Conservation (phyloP, 208 protist genomes). For the Acanthamoeba sp. region DNA sequence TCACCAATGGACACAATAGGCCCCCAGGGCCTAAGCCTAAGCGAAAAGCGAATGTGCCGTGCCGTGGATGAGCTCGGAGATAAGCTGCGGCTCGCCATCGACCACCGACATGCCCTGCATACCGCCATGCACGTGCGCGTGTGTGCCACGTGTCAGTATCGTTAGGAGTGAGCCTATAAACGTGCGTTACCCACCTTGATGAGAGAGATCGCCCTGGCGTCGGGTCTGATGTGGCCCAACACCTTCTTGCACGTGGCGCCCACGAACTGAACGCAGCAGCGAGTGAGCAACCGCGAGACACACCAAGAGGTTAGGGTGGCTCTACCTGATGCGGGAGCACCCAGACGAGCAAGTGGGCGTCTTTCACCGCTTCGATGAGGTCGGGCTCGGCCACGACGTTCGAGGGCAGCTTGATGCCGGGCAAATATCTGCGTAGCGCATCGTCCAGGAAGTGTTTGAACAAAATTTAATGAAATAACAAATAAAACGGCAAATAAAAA, state of each 20-base stretch:
- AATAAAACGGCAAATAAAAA: too few species aligned
- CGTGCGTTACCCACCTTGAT: slow-evolving; percentile 86
- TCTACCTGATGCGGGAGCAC: slow-evolving; percentile 88
- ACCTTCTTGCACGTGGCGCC: slow-evolving; percentile 70
- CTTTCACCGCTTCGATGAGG: slow-evolving; percentile 76
- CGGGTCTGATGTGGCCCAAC: slow-evolving; percentile 44
- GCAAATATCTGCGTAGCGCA: slow-evolving; percentile 73
- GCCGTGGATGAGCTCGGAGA: slow-evolving; percentile 61
- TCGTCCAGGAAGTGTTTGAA: too few species aligned
- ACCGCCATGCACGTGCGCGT: too few species aligned
- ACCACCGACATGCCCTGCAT: slow-evolving; percentile 78
- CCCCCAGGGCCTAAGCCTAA: not conserved
- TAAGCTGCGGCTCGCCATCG: slow-evolving; percentile 31
- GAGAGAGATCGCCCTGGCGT: slow-evolving; percentile 83
- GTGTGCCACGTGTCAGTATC: too few species aligned
- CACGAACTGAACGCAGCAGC: slow-evolving; percentile 74
- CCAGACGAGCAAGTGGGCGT: slow-evolving; percentile 87
- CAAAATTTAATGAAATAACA: too few species aligned
- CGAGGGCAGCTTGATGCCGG: slow-evolving; percentile 78
- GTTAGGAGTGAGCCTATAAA: too few species aligned
- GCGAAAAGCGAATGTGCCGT: not conserved
- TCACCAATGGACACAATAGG: too few species aligned
- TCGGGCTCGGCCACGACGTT: slow-evolving; percentile 85
- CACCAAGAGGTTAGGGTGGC: not conserved
- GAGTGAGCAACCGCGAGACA: slow-evolving; percentile 10